These are phyloP conservation scores for Trametes pubescens DNA, from an alignment of 1,284 basidiomycete genomes.

Conservation along the genomic window DNA sequence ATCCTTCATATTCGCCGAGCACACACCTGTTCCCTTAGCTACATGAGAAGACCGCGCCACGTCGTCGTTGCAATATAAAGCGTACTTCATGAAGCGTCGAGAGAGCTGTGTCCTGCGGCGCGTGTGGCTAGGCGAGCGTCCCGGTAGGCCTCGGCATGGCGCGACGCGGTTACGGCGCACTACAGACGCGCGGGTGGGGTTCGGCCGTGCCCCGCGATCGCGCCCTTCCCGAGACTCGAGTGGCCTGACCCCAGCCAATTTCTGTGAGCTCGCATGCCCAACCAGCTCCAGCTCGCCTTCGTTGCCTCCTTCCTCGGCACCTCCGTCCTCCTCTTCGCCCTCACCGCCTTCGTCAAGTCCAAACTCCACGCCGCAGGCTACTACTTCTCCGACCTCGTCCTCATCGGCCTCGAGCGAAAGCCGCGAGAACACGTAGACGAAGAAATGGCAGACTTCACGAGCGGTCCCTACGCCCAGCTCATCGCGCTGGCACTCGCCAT, in stretches of 20 bases:
- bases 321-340: slow-evolving; percentile 54
- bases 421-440: slow-evolving; percentile 9
- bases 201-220: background rate
- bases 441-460: slow-evolving; percentile 35
- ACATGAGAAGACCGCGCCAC: slow-evolving; percentile 1
- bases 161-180: slow-evolving; percentile 4
- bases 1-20: slow-evolving; percentile 2
- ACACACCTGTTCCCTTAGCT: slow-evolving; percentile 13
- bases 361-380: slow-evolving; percentile 63
- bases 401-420: slow-evolving; percentile 60
- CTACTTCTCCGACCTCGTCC: slow-evolving; percentile 65
- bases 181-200: slow-evolving; percentile 2
- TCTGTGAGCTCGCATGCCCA: slow-evolving; percentile 44
- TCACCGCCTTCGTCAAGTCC: slow-evolving; percentile 50
- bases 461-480: slow-evolving; percentile 43
- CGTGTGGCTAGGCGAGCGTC: background rate
- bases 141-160: slow-evolving; percentile 20
- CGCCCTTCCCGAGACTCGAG: background rate
- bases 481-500: slow-evolving; percentile 49
- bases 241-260: slow-evolving; percentile 19
- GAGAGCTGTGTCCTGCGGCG: slow-evolving; percentile 4
- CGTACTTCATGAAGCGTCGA: background rate
- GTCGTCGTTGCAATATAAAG: slow-evolving; percentile 2
- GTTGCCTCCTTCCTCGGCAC: slow-evolving; percentile 57
- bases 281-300: slow-evolving; percentile 60